Evolutionary conservation across 805 yeast genomes (phyloP).

Genomic region (Brettanomyces custersianus): DNA sequence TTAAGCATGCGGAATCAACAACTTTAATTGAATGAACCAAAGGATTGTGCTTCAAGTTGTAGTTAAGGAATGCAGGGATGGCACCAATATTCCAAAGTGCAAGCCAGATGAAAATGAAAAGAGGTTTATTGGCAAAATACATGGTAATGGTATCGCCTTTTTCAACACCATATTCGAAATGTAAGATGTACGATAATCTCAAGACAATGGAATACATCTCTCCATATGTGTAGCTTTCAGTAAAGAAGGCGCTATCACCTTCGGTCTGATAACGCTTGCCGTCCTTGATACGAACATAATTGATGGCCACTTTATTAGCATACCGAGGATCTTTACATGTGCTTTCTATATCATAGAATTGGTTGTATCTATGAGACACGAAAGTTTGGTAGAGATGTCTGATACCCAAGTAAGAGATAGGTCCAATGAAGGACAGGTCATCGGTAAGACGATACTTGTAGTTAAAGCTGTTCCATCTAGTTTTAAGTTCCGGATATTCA

Average conservation of each 20-base stretch:
- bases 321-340: conserved; percentile 31
- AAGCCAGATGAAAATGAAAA: conserved; percentile 72
- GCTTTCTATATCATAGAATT: conserved; percentile 63
- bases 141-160: conserved; percentile 65
- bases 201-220: conserved; percentile 61
- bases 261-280: conserved; percentile 27
- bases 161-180: conserved; percentile 52
- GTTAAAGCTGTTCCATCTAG: conserved; percentile 19
- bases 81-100: conserved; percentile 92
- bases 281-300: conserved; percentile 43
- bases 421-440: conserved; percentile 44
- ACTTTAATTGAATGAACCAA: conserved; percentile 72
- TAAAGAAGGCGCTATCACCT: conserved; percentile 46
- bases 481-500: not conserved
- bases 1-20: conserved; percentile 53
- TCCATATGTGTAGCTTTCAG: conserved; percentile 59
- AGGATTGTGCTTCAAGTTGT: conserved; percentile 64
- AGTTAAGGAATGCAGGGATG: conserved; percentile 77
- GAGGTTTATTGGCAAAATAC: conserved; percentile 74
- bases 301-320: conserved; percentile 51
- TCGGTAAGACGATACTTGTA: conserved; percentile 37
- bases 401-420: conserved; percentile 30
- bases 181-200: conserved; percentile 56
- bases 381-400: conserved; percentile 30
- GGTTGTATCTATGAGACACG: conserved; percentile 38